Conservation (phyloP, 1,284 basidiomycete species). For the Fomitopsis pinicola region DNA sequence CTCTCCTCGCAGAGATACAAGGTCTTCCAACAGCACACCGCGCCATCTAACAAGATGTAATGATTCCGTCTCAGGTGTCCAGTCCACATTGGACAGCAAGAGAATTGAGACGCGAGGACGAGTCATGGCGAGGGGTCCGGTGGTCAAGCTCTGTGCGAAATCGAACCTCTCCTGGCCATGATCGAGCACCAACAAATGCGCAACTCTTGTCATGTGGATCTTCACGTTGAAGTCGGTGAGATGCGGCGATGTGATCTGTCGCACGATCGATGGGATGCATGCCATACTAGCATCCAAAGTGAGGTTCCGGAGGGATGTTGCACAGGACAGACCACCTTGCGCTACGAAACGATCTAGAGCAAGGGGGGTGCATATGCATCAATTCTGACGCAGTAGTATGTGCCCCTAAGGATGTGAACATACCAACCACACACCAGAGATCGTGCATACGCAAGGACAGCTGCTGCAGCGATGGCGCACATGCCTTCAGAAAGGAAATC, state of each 20-base stretch:
- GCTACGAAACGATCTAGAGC: background rate
- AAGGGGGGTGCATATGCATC: background rate
- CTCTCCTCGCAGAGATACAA: too few relatives aligned
- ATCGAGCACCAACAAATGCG: too few relatives aligned
- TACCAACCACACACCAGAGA: background rate
- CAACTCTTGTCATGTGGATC: too few relatives aligned
- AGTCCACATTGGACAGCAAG: too few relatives aligned
- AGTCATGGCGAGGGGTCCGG: too few relatives aligned
- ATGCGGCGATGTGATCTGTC: background rate
- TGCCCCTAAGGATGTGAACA: background rate
- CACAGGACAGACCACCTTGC: background rate
- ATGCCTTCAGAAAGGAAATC: background rate
- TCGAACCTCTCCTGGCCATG: too few relatives aligned
- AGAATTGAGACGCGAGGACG: too few relatives aligned
- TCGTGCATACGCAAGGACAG: background rate
- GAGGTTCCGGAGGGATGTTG: background rate
- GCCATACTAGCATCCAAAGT: background rate
- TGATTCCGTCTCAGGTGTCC: too few relatives aligned
- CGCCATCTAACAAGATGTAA: too few relatives aligned
- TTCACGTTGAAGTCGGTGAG: background rate
- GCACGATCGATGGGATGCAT: background rate
- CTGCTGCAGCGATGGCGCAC: background rate
- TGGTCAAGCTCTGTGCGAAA: too few relatives aligned
- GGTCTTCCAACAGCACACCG: too few relatives aligned
- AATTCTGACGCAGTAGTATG: background rate